Conservation (phyloP, 495 filamentous ascomycete species). For the Aspergillus sparsus region DNA sequence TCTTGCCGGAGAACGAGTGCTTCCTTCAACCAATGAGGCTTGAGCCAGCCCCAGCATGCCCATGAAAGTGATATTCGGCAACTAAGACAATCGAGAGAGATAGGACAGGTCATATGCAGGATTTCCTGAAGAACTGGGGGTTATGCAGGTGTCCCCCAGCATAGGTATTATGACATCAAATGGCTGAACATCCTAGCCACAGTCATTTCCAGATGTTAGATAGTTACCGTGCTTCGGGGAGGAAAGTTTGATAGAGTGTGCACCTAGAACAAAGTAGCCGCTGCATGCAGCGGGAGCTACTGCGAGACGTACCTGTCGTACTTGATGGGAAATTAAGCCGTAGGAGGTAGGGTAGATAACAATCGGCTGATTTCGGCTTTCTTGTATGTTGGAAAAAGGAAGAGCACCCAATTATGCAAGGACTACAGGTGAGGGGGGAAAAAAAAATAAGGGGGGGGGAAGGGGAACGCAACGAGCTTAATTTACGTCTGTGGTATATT, state of each 20-base stretch:
- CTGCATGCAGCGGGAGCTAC: slow-evolving; percentile 29
- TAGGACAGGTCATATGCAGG: not conserved
- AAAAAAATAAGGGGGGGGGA: not conserved
- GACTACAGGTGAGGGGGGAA: not conserved
- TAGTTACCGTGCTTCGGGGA: not conserved
- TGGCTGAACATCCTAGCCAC: not conserved
- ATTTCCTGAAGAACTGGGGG: not conserved
- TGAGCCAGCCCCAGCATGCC: not conserved
- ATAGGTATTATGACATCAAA: not conserved
- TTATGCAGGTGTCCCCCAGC: not conserved
- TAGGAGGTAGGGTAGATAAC: too few species aligned
- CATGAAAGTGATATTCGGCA: too few species aligned
- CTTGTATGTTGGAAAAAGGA: not conserved
- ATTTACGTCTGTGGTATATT: too few species aligned
- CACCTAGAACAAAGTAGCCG: slow-evolving; percentile 10
- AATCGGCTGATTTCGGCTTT: too few species aligned
- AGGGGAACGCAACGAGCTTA: not conserved
- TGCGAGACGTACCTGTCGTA: slow-evolving; percentile 21
- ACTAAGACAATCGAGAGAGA: not conserved
- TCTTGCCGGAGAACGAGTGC: not conserved
- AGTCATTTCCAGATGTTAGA: not conserved
- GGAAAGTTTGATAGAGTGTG: slow-evolving; percentile 4
- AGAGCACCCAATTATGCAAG: not conserved
- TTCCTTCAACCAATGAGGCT: too few species aligned
- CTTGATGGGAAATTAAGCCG: not conserved